Evolutionary conservation across 352 stramenopile species (phyloP), one percentile per base, ranked within the genome.

Genomic region (Phytophthora citrophthora): DNA sequence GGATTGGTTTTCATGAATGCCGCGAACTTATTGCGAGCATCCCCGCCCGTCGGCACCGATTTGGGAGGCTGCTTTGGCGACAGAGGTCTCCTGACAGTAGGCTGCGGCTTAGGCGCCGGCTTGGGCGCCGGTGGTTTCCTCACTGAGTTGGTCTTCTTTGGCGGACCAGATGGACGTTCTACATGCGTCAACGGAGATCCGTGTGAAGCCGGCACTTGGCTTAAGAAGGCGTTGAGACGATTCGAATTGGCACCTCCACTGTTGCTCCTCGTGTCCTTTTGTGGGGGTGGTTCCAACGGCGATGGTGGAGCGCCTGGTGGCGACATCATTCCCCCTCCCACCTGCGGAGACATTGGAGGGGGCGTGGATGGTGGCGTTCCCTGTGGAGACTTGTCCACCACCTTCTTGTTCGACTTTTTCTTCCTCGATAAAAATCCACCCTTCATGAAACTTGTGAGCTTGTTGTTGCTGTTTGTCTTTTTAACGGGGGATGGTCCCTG

Each of bases 391-490:
- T 76, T 72, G 13, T 68, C 58, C 41, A 67, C 61, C 2, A 63
- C 45, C 32, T 75, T 78, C 53, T 80, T 78, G 27, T 53, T 53
- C 12, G 54, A 63, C 24, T 85, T 90, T 56, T 90, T 93, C 68
- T 92, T 94, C 50, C 83, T 75, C 8, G 61, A 71, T 52, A 93
- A 74, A 54, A 95, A 95, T 18, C 74, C 81, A 18, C 80, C 74
- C 45, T 92, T 94, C 86, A 94, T 93, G 64, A 94, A 93, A 20
- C 65, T 79, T 31, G 81, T 68, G 59, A 94, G 79, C 54, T 92
- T 94, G 61, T 76, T 93, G 61, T 86, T 86, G 56, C 59, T 74
- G 32, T 64, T 58, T 29, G 81, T 72, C 63, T 91, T 90, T 61
- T 88, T 89, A 49, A 78, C 79, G n/a, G 83, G 81, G 1, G 83